phyloP scores from a whole-genome alignment of 2,329 filamentous ascomycete species.

The Alternaria hordeiaustralica region DNA sequence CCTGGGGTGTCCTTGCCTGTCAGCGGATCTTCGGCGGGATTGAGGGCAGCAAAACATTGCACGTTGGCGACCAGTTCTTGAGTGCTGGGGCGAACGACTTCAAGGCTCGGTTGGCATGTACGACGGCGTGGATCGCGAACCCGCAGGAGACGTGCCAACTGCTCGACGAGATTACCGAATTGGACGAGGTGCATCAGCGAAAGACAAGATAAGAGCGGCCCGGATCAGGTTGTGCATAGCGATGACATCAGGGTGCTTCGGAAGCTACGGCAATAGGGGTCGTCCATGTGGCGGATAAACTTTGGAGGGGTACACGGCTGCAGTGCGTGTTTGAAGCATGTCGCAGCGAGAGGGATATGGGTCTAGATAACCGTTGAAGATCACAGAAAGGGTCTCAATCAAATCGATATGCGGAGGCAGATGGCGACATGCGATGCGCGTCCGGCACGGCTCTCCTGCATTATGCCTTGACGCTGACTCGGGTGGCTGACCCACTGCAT shows the following conservation, averaged over 20 bases:
- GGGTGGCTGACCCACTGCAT: constrained; percentile 18
- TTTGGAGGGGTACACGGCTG: background rate
- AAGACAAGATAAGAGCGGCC: constrained; percentile 35
- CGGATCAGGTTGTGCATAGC: background rate
- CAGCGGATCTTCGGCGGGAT: constrained; percentile 87
- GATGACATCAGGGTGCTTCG: constrained; percentile 1
- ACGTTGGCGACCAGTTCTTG: constrained; percentile 95
- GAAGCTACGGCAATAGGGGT: background rate
- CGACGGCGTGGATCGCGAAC: constrained; percentile 96
- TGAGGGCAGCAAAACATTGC: constrained; percentile 78
- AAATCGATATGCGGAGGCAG: background rate
- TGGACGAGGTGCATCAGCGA: constrained; percentile 50
- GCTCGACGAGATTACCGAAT: constrained; percentile 75
- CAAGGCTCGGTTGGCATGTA: constrained; percentile 89
- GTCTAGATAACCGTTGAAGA: constrained; percentile 1
- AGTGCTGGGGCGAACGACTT: constrained; percentile 93
- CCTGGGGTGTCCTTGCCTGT: constrained; percentile 90
- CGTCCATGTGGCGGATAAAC: background rate
- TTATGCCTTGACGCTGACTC: constrained; percentile 18
- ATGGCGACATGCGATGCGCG: constrained; percentile 6
- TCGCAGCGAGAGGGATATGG: background rate
- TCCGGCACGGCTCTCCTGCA: constrained; percentile 5
- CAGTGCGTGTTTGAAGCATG: background rate
- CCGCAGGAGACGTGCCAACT: constrained; percentile 88
- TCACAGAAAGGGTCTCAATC: background rate